A percentile compares a stretch with the other conserved stretches of the same genome.
phyloP scores from a whole-genome alignment of 805 yeast genomes.

The Saturnispora kantuleensis region DNA sequence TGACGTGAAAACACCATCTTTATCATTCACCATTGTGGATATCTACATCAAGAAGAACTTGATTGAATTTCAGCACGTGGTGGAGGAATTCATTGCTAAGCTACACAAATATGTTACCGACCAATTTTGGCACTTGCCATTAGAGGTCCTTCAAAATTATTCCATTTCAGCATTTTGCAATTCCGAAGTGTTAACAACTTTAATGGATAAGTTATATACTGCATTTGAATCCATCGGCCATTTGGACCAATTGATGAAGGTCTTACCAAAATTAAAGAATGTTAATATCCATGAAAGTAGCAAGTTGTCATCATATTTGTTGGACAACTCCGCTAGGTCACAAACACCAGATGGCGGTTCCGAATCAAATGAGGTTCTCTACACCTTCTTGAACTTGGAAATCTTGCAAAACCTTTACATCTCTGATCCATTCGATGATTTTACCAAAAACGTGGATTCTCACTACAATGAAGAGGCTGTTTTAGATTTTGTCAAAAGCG shows the following conservation, averaged over 20 bases:
- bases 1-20: conserved; percentile 15
- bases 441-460: conserved; percentile 17
- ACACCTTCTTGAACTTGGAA: conserved; percentile 27
- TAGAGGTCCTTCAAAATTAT: conserved; percentile 26
- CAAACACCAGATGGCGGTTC: conserved; percentile 5
- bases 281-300: conserved; percentile 11
- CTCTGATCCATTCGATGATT: conserved; percentile 12
- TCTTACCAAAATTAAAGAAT: conserved; percentile 7
- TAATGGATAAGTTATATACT: conserved; percentile 6
- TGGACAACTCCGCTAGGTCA: conserved; percentile 20
- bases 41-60: conserved; percentile 20
- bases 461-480: conserved; percentile 18
- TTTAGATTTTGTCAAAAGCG: conserved; percentile 11
- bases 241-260: conserved; percentile 3
- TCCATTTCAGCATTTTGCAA: conserved; percentile 10
- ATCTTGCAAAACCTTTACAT: conserved; percentile 28
- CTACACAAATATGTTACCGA: conserved; percentile 28
- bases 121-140: conserved; percentile 23
- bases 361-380: conserved; percentile 14
- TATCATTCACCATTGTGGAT: conserved; percentile 23
- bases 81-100: conserved; percentile 27
- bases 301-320: conserved; percentile 1
- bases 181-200: not conserved
- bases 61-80: conserved; percentile 15
- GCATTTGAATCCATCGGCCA: conserved; percentile 3